Evolutionary conservation across 1,284 basidiomycete species (phyloP).

Genomic region (Anthracocystis setariae): DNA sequence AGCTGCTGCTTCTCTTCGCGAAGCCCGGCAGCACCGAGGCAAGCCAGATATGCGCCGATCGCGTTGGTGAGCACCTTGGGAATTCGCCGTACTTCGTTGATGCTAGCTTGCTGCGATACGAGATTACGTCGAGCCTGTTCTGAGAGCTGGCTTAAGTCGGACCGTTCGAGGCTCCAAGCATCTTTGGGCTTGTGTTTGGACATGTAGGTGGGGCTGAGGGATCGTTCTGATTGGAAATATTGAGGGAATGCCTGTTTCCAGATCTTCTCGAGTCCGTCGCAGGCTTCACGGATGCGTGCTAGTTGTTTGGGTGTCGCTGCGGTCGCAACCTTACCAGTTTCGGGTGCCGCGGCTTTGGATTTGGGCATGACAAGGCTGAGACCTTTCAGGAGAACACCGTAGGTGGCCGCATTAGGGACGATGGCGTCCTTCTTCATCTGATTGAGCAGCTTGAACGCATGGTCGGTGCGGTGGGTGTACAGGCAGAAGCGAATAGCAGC

Average conservation of each 20-base stretch:
- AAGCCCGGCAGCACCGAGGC: constrained; percentile 1
- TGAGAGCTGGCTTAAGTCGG: constrained; percentile 16
- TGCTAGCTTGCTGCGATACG: constrained; percentile 36
- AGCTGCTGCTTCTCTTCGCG: constrained; percentile 22
- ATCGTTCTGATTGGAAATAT: constrained; percentile 14
- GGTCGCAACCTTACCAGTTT: not conserved
- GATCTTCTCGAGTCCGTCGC: constrained; percentile 27
- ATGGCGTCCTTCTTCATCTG: constrained; percentile 50
- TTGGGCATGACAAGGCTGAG: constrained; percentile 2
- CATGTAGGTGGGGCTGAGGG: not conserved
- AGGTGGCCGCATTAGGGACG: constrained; percentile 30
- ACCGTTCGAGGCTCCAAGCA: constrained; percentile 1
- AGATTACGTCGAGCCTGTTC: constrained; percentile 35
- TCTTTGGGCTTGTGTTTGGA: constrained; percentile 3
- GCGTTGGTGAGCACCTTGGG: constrained; percentile 27
- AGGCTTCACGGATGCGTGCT: constrained; percentile 17
- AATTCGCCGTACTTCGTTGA: constrained; percentile 24
- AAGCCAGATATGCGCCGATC: constrained; percentile 19
- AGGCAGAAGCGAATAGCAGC: constrained; percentile 29
- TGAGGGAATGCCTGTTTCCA: constrained; percentile 38
- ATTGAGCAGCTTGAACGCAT: constrained; percentile 30
- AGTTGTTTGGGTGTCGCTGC: constrained; percentile 7
- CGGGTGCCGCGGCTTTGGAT: not conserved
- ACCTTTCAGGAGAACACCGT: constrained; percentile 23
- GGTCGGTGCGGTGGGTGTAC: constrained; percentile 10